Percentiles rank a stretch among this genome's conserved stretches.
These are phyloP conservation scores for Sphaerostilbella broomeana DNA, from an alignment of 2,329 filamentous ascomycete genomes.

Conservation along the genomic window DNA sequence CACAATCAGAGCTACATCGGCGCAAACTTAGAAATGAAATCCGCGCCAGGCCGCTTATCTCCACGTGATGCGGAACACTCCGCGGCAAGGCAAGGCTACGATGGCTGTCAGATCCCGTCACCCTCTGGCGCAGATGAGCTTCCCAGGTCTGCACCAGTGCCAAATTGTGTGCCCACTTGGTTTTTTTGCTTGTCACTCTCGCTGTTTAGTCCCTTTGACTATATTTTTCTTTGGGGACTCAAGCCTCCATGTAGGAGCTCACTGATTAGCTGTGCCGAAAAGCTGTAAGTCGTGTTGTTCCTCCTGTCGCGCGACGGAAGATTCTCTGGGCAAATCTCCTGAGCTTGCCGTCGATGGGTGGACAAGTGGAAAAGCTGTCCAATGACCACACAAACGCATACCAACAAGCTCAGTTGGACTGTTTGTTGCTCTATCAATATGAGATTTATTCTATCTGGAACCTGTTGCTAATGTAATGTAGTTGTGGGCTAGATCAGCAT, in stretches of 20 bases:
- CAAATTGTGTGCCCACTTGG: slow-evolving; percentile 11
- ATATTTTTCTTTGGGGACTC: slow-evolving; percentile 6
- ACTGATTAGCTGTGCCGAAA: slow-evolving; percentile 26
- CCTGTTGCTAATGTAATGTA: slow-evolving; percentile 5
- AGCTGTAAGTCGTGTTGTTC: slow-evolving; percentile 27
- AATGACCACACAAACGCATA: not conserved
- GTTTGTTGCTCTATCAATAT: too few species aligned
- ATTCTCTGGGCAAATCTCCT: slow-evolving; percentile 7
- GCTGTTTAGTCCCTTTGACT: not conserved
- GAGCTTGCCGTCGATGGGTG: slow-evolving; percentile 2
- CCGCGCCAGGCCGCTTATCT: slow-evolving; percentile 21
- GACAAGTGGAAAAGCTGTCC: not conserved
- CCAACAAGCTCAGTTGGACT: not conserved
- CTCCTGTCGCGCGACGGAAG: slow-evolving; percentile 21
- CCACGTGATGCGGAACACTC: slow-evolving; percentile 29
- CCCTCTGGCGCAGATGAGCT: slow-evolving; percentile 32
- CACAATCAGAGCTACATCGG: not conserved
- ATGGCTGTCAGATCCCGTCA: slow-evolving; percentile 29
- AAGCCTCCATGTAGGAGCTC: slow-evolving; percentile 32
- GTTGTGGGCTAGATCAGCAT: slow-evolving; percentile 28
- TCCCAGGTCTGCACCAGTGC: slow-evolving; percentile 29
- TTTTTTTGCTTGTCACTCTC: slow-evolving; percentile 3
- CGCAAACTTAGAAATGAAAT: not conserved
- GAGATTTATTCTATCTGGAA: not conserved
- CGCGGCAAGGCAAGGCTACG: slow-evolving; percentile 23